These are phyloP conservation scores for Conticribra guillardii DNA, from an alignment of 108 stramenopile genomes.

Conservation along the genomic window DNA sequence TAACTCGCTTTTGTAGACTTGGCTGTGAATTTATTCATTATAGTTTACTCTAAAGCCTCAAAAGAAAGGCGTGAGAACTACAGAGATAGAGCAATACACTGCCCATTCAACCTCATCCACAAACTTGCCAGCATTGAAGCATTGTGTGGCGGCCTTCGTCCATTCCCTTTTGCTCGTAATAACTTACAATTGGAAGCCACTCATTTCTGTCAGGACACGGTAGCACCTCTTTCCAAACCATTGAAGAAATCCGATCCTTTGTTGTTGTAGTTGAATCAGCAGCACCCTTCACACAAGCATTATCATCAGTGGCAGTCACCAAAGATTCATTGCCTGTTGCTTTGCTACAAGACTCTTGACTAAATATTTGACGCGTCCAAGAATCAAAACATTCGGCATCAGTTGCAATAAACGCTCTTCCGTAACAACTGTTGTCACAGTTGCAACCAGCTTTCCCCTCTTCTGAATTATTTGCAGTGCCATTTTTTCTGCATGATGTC, in stretches of 20 bases:
- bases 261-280: constrained; percentile 2
- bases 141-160: constrained; percentile 63
- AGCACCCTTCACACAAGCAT: neutral
- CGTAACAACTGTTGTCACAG: no score
- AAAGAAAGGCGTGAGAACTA: no score
- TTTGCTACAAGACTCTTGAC: constrained; percentile 6
- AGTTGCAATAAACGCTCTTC: constrained; percentile 70
- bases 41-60: no score
- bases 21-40: no score
- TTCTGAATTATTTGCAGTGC: no score
- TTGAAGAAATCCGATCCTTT: neutral
- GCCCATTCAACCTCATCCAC: neutral
- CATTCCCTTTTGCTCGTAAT: constrained; percentile 75
- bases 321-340: no score
- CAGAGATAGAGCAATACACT: neutral
- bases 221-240: constrained; percentile 37
- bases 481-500: no score
- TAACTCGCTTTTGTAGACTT: no score
- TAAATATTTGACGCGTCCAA: constrained; percentile 59
- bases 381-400: constrained; percentile 63
- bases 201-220: constrained; percentile 61
- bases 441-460: no score
- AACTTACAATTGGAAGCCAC: constrained; percentile 75
- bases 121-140: constrained; percentile 56
- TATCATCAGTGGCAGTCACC: no score